Evolutionary conservation across 2,329 filamentous ascomycete species (phyloP).

Genomic region (Nigrospora osmanthi): DNA sequence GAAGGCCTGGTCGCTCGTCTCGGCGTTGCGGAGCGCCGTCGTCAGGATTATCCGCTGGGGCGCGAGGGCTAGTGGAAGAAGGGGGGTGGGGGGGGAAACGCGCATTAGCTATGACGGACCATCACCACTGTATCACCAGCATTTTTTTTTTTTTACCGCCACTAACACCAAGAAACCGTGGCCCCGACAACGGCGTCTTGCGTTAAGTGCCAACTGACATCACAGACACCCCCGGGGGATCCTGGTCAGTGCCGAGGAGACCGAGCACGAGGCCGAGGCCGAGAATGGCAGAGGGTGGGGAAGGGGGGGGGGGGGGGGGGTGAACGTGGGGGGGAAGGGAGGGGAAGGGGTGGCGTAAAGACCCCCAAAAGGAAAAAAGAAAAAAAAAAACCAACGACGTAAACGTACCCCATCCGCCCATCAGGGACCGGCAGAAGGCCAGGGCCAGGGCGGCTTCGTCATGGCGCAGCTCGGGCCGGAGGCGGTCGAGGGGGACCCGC

Average conservation of each 20-base stretch:
- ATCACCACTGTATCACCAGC: background rate
- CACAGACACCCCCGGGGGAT: no score
- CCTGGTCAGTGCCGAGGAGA: no score
- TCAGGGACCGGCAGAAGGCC: slow-evolving; percentile 9
- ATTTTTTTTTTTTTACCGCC: no score
- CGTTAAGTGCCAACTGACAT: no score
- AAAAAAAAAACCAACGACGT: background rate
- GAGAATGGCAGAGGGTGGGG: no score
- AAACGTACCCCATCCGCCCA: slow-evolving; percentile 10
- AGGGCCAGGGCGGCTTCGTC: slow-evolving; percentile 7
- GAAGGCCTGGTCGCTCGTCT: slow-evolving; percentile 56
- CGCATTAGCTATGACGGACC: background rate
- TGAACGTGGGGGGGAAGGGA: no score
- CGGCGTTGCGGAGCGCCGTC: slow-evolving; percentile 32
- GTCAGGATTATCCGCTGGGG: slow-evolving; percentile 9
- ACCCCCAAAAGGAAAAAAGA: no score
- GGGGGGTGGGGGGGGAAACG: background rate
- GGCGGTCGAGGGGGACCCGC: slow-evolving; percentile 7
- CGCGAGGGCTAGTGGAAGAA: slow-evolving; percentile 5
- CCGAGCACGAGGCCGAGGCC: no score
- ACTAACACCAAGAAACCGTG: no score
- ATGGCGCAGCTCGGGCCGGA: slow-evolving; percentile 9
- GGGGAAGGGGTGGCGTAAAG: background rate
- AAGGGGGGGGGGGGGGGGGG: background rate
- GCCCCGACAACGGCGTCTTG: no score